These are phyloP conservation scores for Euphorbia celastroides DNA, from an alignment of 441 rosid species.

Conservation along the genomic window DNA sequence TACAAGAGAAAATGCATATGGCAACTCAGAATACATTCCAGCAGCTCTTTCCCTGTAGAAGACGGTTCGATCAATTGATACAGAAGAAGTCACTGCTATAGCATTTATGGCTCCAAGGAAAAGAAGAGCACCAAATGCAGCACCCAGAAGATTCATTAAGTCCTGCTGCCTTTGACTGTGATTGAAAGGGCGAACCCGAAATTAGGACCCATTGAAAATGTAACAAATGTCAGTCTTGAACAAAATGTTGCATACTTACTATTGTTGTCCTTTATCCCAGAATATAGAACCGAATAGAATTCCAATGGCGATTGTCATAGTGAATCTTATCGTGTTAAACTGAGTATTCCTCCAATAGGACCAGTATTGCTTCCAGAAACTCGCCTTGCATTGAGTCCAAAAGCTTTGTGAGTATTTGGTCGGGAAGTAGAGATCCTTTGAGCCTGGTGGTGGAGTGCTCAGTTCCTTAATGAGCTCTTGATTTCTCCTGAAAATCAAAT, in stretches of 20 bases:
- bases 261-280: slow-evolving; percentile 44
- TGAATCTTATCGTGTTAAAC: slow-evolving; percentile 42
- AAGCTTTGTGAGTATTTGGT: slow-evolving; percentile 52
- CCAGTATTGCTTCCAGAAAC: slow-evolving; percentile 57
- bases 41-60: slow-evolving; percentile 89
- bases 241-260: slow-evolving; percentile 24
- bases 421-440: too few relatives aligned
- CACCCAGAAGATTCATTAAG: too few relatives aligned
- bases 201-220: background rate
- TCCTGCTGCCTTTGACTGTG: slow-evolving; percentile 20
- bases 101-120: slow-evolving; percentile 82
- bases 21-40: too few relatives aligned
- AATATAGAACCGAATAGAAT: slow-evolving; percentile 46
- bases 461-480: too few relatives aligned
- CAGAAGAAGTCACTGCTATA: slow-evolving; percentile 48
- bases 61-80: slow-evolving; percentile 68
- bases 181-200: background rate
- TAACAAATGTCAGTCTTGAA: background rate
- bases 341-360: slow-evolving; percentile 63
- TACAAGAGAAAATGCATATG: too few relatives aligned
- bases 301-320: slow-evolving; percentile 41
- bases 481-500: slow-evolving; percentile 35
- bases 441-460: too few relatives aligned
- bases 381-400: slow-evolving; percentile 48
- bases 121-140: slow-evolving; percentile 46